Base-by-base conservation (phyloP, 177 flowering plant genomes). In the Vitis hybrid region DNA sequence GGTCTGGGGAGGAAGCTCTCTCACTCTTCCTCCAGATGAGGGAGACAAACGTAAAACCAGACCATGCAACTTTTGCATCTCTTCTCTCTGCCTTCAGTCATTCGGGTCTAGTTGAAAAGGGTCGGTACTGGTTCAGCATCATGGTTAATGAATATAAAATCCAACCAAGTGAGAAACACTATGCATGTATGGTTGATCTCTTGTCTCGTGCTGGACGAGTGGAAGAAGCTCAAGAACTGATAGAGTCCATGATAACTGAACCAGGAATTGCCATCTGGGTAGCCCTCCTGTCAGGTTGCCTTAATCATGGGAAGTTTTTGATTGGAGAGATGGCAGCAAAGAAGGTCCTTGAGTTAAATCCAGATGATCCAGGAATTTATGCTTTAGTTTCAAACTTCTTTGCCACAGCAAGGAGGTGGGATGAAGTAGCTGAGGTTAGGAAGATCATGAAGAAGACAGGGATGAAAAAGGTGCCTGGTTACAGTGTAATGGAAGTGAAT, bases 31-130 rank as follows among this genome's bases (percentile, higher is more conserved):
- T 60, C 55, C 76, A 81, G 70, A 86, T 88, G 91, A 81, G 53
- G 13, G 71, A 85, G 60, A 56, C 82, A 21, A 63, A 69, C 29
- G 2, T 74, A 67, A 75, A 72, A 66, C 95, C 93, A 57, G 89
- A 90, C 53, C 79, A 86, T 76, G 80, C 89, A 0, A 92, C 93
- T 33, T 90, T 92, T 80, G 92, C 93, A 70, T 83, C 93, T 62
- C 90, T 92, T 68, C 78, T 92, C 22, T 90, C 93, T 11, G 92
- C 97, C 16, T 75, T 85, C 51, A 83, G 93, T 75, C 95, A 92
- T 78, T 84, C 97, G 6, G 95, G 95, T 60, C 75, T 87, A 5
- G 90, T 89, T 3, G 81, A 84, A 64, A 92, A 89, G 83, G 97
- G 97, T 55, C 78, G n/a, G 70, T 72, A 84, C 33, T 92, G 90